Percentiles rank a stretch among this genome's conserved stretches.
phyloP scores from a whole-genome alignment of 805 yeast species.

The Jamesozyma spencerorum region DNA sequence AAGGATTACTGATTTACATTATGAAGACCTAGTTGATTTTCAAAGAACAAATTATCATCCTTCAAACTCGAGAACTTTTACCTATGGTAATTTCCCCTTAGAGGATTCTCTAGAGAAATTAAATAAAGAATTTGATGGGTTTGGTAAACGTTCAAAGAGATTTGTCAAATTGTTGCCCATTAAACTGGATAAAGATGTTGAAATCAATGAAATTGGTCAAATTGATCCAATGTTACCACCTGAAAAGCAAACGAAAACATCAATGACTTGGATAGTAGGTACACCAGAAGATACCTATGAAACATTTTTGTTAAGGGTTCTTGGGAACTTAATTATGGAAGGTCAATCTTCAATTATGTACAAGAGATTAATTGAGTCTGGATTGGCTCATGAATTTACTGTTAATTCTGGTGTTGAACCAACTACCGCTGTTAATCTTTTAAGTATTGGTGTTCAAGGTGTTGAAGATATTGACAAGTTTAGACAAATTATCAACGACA shows the following conservation, averaged over 20 bases:
- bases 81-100: slow-evolving; percentile 76
- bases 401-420: slow-evolving; percentile 84
- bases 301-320: slow-evolving; percentile 60
- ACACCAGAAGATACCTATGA: slow-evolving; percentile 59
- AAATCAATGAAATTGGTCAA: slow-evolving; percentile 55
- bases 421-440: slow-evolving; percentile 63
- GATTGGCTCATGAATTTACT: slow-evolving; percentile 75
- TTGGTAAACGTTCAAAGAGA: slow-evolving; percentile 41
- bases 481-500: slow-evolving; percentile 37
- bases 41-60: slow-evolving; percentile 79
- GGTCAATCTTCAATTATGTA: slow-evolving; percentile 91
- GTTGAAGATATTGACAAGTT: slow-evolving; percentile 42
- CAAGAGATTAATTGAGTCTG: slow-evolving; percentile 76
- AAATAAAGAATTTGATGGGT: slow-evolving; percentile 39
- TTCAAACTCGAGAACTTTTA: slow-evolving; percentile 74
- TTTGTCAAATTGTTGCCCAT: slow-evolving; percentile 35
- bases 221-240: slow-evolving; percentile 64
- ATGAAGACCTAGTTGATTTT: slow-evolving; percentile 70
- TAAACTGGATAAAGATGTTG: slow-evolving; percentile 28
- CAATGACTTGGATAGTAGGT: slow-evolving; percentile 85
- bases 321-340: slow-evolving; percentile 65
- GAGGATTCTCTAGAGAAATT: slow-evolving; percentile 49
- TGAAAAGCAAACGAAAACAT: slow-evolving; percentile 65
- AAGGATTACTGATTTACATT: slow-evolving; percentile 60
- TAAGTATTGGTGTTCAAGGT: slow-evolving; percentile 83